phyloP scores from a whole-genome alignment of 1,284 basidiomycete genomes.

The Sphagnurus paluster region DNA sequence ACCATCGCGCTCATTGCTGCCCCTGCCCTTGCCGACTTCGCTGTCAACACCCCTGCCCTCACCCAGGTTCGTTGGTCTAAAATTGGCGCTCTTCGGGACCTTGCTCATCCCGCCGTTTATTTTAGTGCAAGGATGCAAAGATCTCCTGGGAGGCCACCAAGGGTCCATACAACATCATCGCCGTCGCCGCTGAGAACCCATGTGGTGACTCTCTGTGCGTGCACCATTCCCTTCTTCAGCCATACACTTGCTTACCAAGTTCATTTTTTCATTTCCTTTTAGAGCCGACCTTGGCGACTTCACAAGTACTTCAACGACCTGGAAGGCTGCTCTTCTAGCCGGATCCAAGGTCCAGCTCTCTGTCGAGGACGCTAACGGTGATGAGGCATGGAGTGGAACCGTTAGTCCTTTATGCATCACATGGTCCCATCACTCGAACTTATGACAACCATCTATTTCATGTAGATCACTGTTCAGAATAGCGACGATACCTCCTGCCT shows the following conservation, averaged over 20 bases:
- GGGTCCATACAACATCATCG: conserved; percentile 58
- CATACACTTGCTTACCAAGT: too few relatives aligned
- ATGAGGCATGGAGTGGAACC: conserved; percentile 64
- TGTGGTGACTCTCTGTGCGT: conserved; percentile 65
- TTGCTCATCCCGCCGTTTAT: conserved; percentile 3
- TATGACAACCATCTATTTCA: conserved; percentile 6
- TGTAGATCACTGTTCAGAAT: conserved; percentile 54
- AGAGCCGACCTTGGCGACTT: conserved; percentile 60
- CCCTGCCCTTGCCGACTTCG: conserved; percentile 55
- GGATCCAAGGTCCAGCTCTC: conserved; percentile 54
- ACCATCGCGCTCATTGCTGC: conserved; percentile 63
- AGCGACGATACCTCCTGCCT: conserved; percentile 54
- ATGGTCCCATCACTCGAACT: conserved; percentile 4
- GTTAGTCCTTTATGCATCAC: conserved; percentile 38
- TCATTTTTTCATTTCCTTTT: conserved; percentile 4
- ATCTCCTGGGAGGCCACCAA: conserved; percentile 55
- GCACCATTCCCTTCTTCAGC: neutral
- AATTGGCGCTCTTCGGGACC: conserved; percentile 1
- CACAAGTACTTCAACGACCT: conserved; percentile 41
- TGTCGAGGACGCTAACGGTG: conserved; percentile 49
- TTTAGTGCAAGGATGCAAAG: conserved; percentile 53
- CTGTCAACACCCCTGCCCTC: conserved; percentile 50
- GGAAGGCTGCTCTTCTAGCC: conserved; percentile 47
- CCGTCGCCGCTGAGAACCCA: conserved; percentile 50
- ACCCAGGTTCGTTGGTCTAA: conserved; percentile 48